Percentiles rank a stretch among this genome's conserved stretches.
These are phyloP conservation scores for Sindora glabra DNA, from an alignment of 306 rosid genomes.

Conservation along the genomic window DNA sequence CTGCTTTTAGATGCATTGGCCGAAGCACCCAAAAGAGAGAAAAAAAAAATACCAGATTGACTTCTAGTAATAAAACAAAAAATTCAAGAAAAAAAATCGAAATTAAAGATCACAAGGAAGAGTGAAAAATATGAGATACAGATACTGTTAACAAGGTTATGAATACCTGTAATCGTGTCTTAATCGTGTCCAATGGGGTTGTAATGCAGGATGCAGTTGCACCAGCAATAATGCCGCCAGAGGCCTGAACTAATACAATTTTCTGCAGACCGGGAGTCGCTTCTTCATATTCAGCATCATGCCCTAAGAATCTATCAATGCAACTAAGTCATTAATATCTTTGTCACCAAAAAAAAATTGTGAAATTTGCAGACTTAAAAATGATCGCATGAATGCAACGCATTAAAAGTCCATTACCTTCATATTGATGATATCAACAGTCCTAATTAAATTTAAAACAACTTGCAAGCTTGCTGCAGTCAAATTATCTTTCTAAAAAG, in stretches of 20 bases:
- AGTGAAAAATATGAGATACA: constrained; percentile 1
- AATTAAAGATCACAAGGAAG: neutral
- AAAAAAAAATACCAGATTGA: no score
- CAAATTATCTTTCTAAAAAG: no score
- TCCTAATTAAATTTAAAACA: neutral
- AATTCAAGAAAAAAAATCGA: neutral
- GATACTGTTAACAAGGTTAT: constrained; percentile 3
- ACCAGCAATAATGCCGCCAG: constrained; percentile 79
- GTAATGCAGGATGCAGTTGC: constrained; percentile 86
- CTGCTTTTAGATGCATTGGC: no score
- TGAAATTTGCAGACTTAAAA: neutral
- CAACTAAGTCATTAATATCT: neutral
- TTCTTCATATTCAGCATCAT: constrained; percentile 20
- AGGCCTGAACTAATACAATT: constrained; percentile 67
- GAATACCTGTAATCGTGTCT: constrained; percentile 89
- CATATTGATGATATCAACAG: neutral
- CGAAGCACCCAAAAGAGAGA: no score
- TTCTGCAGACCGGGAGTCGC: constrained; percentile 36
- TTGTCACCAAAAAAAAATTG: no score
- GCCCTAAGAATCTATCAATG: constrained; percentile 38
- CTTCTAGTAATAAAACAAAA: no score
- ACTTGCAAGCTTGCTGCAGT: neutral
- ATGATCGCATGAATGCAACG: neutral
- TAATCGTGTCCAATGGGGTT: constrained; percentile 87
- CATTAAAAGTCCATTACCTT: neutral